Evolutionary conservation across 306 rosid genomes (phyloP).

Genomic region (Gastrolobium bilobum): DNA sequence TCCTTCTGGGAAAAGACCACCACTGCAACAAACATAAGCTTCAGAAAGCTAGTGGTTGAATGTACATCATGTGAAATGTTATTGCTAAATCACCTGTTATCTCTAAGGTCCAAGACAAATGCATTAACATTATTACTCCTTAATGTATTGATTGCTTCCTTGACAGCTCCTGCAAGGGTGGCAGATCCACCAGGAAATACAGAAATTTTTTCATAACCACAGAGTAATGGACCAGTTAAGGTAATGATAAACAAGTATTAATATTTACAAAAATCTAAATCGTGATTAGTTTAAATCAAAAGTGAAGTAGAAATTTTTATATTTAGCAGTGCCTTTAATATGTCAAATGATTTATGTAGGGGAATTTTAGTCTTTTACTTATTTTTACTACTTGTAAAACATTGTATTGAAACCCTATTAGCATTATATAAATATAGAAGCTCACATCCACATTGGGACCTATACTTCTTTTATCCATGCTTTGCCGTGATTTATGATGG

Average conservation of each 20-base stretch:
- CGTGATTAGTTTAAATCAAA: conserved; percentile 1
- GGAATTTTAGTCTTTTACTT: too few relatives aligned
- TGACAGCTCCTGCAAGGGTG: conserved; percentile 80
- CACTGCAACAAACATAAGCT: conserved; percentile 77
- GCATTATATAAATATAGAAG: too few relatives aligned
- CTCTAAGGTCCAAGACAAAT: conserved; percentile 97
- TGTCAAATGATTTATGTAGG: conserved; percentile 6
- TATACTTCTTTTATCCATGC: too few relatives aligned
- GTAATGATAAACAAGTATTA: conserved; percentile 12
- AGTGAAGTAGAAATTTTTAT: not conserved
- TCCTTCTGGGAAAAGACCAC: conserved; percentile 99
- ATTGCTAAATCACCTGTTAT: conserved; percentile 78
- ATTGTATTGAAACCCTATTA: too few relatives aligned
- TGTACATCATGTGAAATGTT: conserved; percentile 43
- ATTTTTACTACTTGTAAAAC: too few relatives aligned
- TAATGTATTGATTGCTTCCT: conserved; percentile 85
- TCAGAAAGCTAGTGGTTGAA: conserved; percentile 60
- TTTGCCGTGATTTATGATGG: too few relatives aligned
- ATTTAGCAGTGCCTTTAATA: not conserved
- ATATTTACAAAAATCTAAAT: conserved; percentile 25
- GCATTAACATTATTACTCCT: conserved; percentile 84
- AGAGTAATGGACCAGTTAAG: conserved; percentile 6
- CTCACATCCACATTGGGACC: too few relatives aligned
- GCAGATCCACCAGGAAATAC: conserved; percentile 44
- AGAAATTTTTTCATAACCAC: conserved; percentile 20